Evolutionary conservation across 495 filamentous ascomycete species (phyloP).

Genomic region (Pyrenopolyporus hunteri): DNA sequence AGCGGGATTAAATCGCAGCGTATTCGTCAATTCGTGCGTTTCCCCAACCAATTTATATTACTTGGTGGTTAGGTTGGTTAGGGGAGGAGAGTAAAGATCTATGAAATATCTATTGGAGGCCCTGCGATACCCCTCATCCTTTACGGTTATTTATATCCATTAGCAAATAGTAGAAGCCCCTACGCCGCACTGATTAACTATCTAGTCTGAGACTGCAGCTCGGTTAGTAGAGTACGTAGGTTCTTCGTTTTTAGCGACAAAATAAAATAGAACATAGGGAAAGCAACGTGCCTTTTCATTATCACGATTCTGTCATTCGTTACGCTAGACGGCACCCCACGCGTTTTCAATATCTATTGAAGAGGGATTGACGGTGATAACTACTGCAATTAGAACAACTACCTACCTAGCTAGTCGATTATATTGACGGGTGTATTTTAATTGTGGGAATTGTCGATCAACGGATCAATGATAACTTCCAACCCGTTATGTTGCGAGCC

Average conservation of each 20-base stretch:
- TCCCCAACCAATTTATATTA: slow-evolving; percentile 22
- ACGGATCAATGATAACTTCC: slow-evolving; percentile 7
- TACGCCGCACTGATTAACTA: too few species aligned
- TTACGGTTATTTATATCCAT: background rate
- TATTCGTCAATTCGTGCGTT: slow-evolving; percentile 21
- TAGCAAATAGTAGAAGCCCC: background rate
- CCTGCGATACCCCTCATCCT: slow-evolving; percentile 18
- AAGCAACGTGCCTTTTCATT: too few species aligned
- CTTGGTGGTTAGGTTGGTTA: too few species aligned
- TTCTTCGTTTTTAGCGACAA: too few species aligned
- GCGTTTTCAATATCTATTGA: too few species aligned
- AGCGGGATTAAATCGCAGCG: slow-evolving; percentile 10
- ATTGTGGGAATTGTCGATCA: slow-evolving; percentile 31
- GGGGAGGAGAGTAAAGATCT: background rate
- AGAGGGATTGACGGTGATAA: slow-evolving; percentile 11
- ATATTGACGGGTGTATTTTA: slow-evolving; percentile 33
- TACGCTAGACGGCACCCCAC: too few species aligned
- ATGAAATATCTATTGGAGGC: background rate
- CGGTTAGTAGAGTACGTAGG: too few species aligned
- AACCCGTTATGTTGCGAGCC: slow-evolving; percentile 14
- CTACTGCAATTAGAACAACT: slow-evolving; percentile 15
- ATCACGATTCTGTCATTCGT: too few species aligned
- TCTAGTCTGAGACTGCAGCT: too few species aligned
- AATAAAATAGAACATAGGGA: background rate
- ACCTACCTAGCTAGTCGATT: slow-evolving; percentile 19